These are phyloP conservation scores for Aspergillus sp. DNA, from an alignment of 2,329 filamentous ascomycete genomes.

Conservation along the genomic window DNA sequence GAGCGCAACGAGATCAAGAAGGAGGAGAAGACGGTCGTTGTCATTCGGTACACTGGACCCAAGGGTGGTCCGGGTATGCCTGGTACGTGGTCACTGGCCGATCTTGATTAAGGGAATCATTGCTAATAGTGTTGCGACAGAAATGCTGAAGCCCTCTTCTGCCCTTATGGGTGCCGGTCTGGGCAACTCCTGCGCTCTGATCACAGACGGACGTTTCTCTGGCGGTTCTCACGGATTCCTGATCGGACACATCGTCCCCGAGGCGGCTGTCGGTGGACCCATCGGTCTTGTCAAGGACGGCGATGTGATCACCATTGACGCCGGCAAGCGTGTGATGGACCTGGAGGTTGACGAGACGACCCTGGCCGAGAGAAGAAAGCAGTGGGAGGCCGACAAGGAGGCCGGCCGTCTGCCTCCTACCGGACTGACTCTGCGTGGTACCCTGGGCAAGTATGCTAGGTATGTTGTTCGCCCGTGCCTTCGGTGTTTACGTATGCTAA, in stretches of 20 bases:
- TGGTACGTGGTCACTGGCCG: slow-evolving; percentile 10
- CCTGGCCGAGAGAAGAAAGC: slow-evolving; percentile 55
- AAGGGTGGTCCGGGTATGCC: slow-evolving; percentile 66
- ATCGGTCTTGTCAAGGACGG: slow-evolving; percentile 81
- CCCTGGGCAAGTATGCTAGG: slow-evolving; percentile 68
- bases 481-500: not conserved
- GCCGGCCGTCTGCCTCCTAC: slow-evolving; percentile 49
- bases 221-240: slow-evolving; percentile 84
- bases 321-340: slow-evolving; percentile 67
- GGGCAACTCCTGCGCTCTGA: slow-evolving; percentile 66
- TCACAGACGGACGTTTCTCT: slow-evolving; percentile 63
- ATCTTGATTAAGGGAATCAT: not conserved
- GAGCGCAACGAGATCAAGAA: slow-evolving; percentile 69
- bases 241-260: slow-evolving; percentile 83
- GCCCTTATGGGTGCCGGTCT: slow-evolving; percentile 74
- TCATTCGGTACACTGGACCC: slow-evolving; percentile 61
- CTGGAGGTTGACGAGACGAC: slow-evolving; percentile 67
- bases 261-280: slow-evolving; percentile 81
- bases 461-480: slow-evolving; percentile 18
- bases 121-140: slow-evolving; percentile 6
- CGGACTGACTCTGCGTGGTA: slow-evolving; percentile 59
- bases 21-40: slow-evolving; percentile 73
- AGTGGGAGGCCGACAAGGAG: slow-evolving; percentile 55
- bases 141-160: slow-evolving; percentile 70
- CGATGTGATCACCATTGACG: slow-evolving; percentile 78